Evolutionary conservation across 371 early-diverging fungal species (phyloP), one percentile per base, ranked within the genome.

Genomic region (Zopfochytrium polystomum): DNA sequence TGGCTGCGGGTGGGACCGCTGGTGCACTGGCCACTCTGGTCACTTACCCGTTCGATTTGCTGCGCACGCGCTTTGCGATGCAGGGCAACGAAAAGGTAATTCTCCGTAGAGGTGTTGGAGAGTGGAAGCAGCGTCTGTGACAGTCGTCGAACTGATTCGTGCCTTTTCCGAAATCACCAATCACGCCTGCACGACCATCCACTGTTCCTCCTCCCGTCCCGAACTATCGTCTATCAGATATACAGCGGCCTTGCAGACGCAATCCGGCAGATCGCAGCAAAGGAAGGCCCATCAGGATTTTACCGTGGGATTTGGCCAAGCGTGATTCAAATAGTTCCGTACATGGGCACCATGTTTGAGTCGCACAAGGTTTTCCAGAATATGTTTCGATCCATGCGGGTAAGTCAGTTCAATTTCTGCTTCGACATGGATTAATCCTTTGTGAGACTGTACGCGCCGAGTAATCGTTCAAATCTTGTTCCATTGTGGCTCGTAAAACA

Each of bases 1-100:
- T n/a, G n/a, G n/a, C n/a, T n/a, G n/a, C n/a, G n/a, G n/a, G n/a
- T n/a, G 91, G 90, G 29, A 47, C 84, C 30, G 87, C 93, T 0
- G 96, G 93, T 7, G 72, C 76, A 25, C 44, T 80, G 4, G 94
- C 95, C 3, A 95, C 96, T 9, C 62, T 85, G 0, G 63, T 70
- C 0, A 92, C 96, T 7, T 96, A 94, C 75, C 96, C 97, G 11
- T 86, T 96, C 54, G 97, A 96, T 77, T 76, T 96, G 22, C 72
- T 96, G 33, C 82, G 97, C 52, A 96, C 97, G 0, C 78, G 94
- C 30, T 96, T 95, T 74, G 91, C 93, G 3, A 80, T 70, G 46
- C 92, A 92, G 65, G 85, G 85, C 25, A 64, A 74, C 26, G 62
- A 65, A 22, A 80, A 79, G 73, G 18, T n/a, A n/a, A n/a, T n/a